Evolutionary conservation across 2,329 filamentous ascomycete species (phyloP), one percentile per base, ranked within the genome.

Genomic region (Calycina herbarum): DNA sequence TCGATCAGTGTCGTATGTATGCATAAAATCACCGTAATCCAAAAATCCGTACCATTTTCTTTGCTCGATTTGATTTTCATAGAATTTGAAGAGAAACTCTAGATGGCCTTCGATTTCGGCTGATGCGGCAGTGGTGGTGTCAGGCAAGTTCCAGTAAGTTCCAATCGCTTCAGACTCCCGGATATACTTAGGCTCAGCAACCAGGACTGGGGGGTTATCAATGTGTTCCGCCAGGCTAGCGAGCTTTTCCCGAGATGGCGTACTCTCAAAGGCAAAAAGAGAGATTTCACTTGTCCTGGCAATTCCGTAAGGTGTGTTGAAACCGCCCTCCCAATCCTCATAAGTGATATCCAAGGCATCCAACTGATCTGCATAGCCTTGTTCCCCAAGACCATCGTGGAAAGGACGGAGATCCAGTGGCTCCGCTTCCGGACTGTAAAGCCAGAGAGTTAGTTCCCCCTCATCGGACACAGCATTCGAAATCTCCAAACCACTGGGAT

Each of bases 331-430:
- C 66, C 80, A 89, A 67, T 89, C 86, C 66, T 89, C 86, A 65
- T 89, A 89, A 0, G 86, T 89, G 27, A 89, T 84, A 31, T 86
- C 80, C 0, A 88, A 79, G 1, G 85, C 86, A 65, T 87, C 85
- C 0, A 87, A 76, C 72, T 89, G 82, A 20, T 88, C 80, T 0
- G 77, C 78, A 65, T 87, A 89, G 0, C 80, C 83, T 56, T 86
- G 80, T 69, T 84, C 72, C 0, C 84, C 84, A 6, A 88, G 73
- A 0, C 84, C 83, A 66, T 88, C 85, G 58, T 88, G 86, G 64
- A 83, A 88, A 0, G 84, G 82, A 0, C 84, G 77, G 3, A 86
- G 75, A 45, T 88, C 86, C 61, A 88, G 76, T 0, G 85, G 85
- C 35, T 80, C 79, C 0, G 84, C 85, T 0, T 78, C 77, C 1